Conservation (phyloP, 1,284 basidiomycete genomes). For the Stygiomarasmius scandens region DNA sequence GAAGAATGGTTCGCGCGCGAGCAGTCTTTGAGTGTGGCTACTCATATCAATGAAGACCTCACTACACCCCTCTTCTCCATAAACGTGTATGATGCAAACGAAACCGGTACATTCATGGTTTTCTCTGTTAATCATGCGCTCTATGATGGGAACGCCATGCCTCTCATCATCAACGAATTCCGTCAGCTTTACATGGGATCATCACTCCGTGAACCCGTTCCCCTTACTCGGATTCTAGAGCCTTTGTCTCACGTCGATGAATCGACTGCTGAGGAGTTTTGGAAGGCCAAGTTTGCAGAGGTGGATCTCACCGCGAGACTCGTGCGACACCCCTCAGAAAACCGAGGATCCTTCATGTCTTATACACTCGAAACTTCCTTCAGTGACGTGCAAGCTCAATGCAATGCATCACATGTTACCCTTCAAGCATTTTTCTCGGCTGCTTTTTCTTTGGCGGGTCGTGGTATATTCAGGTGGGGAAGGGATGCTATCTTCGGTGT, state of each 20-base stretch:
- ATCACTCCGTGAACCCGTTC: constrained; percentile 21
- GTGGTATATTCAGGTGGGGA: constrained; percentile 27
- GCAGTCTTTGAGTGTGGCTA: constrained; percentile 33
- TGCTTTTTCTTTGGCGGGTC: constrained; percentile 34
- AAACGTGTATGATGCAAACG: constrained; percentile 26
- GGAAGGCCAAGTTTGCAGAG: constrained; percentile 35
- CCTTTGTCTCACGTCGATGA: constrained; percentile 33
- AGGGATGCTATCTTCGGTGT: constrained; percentile 49
- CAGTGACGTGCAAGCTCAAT: constrained; percentile 32
- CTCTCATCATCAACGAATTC: constrained; percentile 40
- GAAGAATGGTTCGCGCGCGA: constrained; percentile 32
- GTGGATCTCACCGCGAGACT: constrained; percentile 36
- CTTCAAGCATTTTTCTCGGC: constrained; percentile 46
- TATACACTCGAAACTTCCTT: constrained; percentile 30
- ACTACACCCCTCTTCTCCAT: constrained; percentile 41
- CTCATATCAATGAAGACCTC: constrained; percentile 39
- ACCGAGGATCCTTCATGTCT: constrained; percentile 16
- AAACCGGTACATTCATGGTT: constrained; percentile 26
- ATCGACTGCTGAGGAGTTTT: constrained; percentile 37
- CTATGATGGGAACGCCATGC: constrained; percentile 50
- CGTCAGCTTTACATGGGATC: constrained; percentile 34
- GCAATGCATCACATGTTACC: constrained; percentile 41
- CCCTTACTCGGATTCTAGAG: constrained; percentile 34
- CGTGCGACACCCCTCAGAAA: constrained; percentile 21
- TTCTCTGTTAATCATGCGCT: constrained; percentile 52